phyloP scores from a whole-genome alignment of 208 protist species.

The Trypanosoma scelopori region DNA sequence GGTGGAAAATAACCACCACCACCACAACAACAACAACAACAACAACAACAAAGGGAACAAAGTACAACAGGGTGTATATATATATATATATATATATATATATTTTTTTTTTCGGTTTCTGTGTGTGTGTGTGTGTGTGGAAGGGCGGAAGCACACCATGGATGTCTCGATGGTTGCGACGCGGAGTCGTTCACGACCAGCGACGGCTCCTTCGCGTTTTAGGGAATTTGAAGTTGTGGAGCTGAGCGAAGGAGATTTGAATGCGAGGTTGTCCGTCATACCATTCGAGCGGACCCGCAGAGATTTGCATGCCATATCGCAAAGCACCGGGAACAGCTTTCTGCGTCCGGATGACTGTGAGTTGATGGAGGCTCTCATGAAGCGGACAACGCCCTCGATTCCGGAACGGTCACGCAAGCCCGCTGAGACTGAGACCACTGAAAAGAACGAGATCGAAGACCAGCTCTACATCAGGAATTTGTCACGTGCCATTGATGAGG shows the following conservation, averaged over 20 bases:
- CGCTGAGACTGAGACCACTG: neutral
- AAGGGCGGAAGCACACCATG: neutral
- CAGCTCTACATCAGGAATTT: slow-evolving; percentile 7
- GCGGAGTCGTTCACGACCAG: neutral
- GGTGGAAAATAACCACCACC: too few relatives aligned
- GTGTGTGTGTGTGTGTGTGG: too few relatives aligned
- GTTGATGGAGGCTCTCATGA: slow-evolving; percentile 10
- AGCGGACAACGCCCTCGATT: neutral
- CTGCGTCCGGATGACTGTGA: slow-evolving; percentile 8
- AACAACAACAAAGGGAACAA: too few relatives aligned
- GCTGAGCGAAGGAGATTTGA: neutral
- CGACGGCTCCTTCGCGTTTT: neutral
- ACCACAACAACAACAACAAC: too few relatives aligned
- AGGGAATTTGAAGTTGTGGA: neutral
- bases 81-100: too few relatives aligned
- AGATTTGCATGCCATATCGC: neutral
- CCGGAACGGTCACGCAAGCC: neutral
- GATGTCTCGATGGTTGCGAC: neutral
- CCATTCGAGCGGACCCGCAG: neutral
- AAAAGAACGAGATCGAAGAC: neutral
- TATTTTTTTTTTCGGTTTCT: too few relatives aligned
- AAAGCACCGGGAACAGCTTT: neutral
- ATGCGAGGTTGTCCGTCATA: neutral
- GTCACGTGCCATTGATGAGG: slow-evolving; percentile 4
- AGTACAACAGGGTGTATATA: too few relatives aligned